phyloP scores from a whole-genome alignment of 176 grass and related monocot genomes.

The Aegilops speltoides region DNA sequence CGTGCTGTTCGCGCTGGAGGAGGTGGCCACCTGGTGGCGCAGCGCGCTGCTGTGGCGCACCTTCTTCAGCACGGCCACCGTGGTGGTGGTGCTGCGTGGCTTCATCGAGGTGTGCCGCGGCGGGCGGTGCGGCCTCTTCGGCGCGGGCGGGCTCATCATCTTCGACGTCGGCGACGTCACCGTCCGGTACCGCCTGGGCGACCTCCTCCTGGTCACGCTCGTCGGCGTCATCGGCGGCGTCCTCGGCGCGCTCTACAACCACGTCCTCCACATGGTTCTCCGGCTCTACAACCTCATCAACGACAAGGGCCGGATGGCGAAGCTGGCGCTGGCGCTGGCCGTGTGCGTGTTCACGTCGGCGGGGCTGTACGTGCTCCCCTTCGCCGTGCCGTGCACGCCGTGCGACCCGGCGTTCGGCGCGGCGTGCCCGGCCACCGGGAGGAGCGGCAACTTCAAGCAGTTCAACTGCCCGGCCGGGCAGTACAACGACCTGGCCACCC shows the following conservation, averaged over 20 bases:
- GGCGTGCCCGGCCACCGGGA: slow-evolving; percentile 50
- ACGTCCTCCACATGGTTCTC: slow-evolving; percentile 79
- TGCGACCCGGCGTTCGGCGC: slow-evolving; percentile 46
- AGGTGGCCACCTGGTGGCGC: slow-evolving; percentile 95
- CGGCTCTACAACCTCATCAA: slow-evolving; percentile 85
- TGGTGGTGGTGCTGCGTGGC: slow-evolving; percentile 91
- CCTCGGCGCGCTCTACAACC: slow-evolving; percentile 68
- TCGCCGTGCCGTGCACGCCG: slow-evolving; percentile 71
- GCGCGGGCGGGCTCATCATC: slow-evolving; percentile 83
- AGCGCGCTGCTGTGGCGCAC: slow-evolving; percentile 89
- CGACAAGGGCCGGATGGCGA: slow-evolving; percentile 59
- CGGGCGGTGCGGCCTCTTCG: slow-evolving; percentile 86
- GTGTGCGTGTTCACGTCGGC: slow-evolving; percentile 70
- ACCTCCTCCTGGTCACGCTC: slow-evolving; percentile 69
- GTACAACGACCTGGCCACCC: slow-evolving; percentile 90
- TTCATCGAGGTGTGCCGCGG: slow-evolving; percentile 92
- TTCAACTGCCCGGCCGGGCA: slow-evolving; percentile 85
- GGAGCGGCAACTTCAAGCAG: slow-evolving; percentile 96
- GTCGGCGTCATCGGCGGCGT: slow-evolving; percentile 76
- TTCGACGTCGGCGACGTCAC: slow-evolving; percentile 83
- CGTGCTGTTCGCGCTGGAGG: slow-evolving; percentile 90
- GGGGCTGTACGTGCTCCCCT: slow-evolving; percentile 68
- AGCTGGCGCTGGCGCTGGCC: slow-evolving; percentile 54
- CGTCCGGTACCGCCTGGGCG: slow-evolving; percentile 56
- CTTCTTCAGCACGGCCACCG: slow-evolving; percentile 86